These are phyloP conservation scores for Novymonas esmeraldas DNA, from an alignment of 208 protist species.

Conservation along the genomic window DNA sequence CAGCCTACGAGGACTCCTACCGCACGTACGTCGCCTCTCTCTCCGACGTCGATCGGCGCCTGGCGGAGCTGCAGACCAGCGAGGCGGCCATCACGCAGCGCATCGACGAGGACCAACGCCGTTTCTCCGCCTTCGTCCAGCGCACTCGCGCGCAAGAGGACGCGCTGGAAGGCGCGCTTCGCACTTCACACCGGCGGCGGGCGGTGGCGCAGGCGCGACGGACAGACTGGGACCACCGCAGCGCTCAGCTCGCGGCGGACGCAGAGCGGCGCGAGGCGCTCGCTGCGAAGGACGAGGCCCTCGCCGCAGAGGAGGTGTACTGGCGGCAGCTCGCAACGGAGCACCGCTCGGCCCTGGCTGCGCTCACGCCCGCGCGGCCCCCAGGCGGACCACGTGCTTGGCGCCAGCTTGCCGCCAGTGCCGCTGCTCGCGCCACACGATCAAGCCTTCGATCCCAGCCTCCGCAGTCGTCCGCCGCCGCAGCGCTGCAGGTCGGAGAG, in stretches of 20 bases:
- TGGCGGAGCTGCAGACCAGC: background rate
- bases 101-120: background rate
- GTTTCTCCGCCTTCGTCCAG: background rate
- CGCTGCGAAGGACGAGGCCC: background rate
- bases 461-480: background rate
- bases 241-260: background rate
- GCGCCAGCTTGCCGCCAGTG: background rate
- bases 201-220: background rate
- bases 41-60: slow-evolving; percentile 3
- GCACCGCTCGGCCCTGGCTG: background rate
- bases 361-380: background rate
- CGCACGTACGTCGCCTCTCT: slow-evolving; percentile 1
- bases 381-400: background rate
- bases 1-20: slow-evolving; percentile 15
- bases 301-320: slow-evolving; percentile 7
- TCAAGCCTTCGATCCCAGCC: background rate
- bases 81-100: background rate
- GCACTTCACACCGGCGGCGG: background rate
- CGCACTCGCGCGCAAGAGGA: slow-evolving; percentile 5
- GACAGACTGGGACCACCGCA: background rate
- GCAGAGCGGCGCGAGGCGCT: background rate
- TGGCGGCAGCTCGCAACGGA: background rate
- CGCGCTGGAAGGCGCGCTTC: background rate
- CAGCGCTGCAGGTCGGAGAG: background rate
- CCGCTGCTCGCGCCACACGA: background rate